These are phyloP conservation scores for Ceratocystis destructans DNA, from an alignment of 2,329 filamentous ascomycete species.

Conservation along the genomic window DNA sequence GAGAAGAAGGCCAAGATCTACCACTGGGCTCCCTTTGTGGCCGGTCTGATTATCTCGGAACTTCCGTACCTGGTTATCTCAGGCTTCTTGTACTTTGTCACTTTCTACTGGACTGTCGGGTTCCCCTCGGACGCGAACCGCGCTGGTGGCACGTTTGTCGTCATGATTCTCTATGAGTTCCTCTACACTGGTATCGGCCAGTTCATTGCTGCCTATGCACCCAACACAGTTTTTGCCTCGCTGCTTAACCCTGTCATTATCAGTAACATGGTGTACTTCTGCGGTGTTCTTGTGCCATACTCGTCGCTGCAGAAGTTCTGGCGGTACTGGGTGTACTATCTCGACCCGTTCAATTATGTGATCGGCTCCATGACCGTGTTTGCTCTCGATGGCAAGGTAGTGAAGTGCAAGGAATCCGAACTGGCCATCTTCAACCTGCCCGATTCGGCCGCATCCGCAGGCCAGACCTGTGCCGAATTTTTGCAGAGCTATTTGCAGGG, in stretches of 20 bases:
- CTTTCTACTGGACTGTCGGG: constrained; percentile 40
- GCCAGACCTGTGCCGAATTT: constrained; percentile 45
- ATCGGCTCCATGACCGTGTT: constrained; percentile 44
- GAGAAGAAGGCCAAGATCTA: constrained; percentile 51
- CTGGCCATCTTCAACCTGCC: constrained; percentile 40
- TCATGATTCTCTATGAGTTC: constrained; percentile 47
- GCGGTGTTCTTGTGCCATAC: constrained; percentile 60
- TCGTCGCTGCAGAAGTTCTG: constrained; percentile 50
- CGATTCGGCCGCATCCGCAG: constrained; percentile 21
- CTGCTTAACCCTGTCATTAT: constrained; percentile 44
- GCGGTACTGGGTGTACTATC: constrained; percentile 50
- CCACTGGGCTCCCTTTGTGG: constrained; percentile 51
- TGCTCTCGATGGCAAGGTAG: constrained; percentile 32
- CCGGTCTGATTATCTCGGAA: constrained; percentile 52
- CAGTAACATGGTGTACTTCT: constrained; percentile 52
- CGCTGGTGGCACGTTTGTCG: constrained; percentile 40
- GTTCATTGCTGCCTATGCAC: constrained; percentile 48
- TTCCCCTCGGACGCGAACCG: constrained; percentile 32
- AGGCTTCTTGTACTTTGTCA: constrained; percentile 51
- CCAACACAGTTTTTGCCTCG: constrained; percentile 45
- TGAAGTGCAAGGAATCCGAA: constrained; percentile 36
- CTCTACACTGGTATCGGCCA: constrained; percentile 49
- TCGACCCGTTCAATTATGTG: constrained; percentile 49
- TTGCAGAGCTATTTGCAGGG: constrained; percentile 38
- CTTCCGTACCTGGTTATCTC: constrained; percentile 55